Conservation (phyloP, 495 filamentous ascomycete genomes). For the Aspergillus sclerotiicarbonarius region DNA sequence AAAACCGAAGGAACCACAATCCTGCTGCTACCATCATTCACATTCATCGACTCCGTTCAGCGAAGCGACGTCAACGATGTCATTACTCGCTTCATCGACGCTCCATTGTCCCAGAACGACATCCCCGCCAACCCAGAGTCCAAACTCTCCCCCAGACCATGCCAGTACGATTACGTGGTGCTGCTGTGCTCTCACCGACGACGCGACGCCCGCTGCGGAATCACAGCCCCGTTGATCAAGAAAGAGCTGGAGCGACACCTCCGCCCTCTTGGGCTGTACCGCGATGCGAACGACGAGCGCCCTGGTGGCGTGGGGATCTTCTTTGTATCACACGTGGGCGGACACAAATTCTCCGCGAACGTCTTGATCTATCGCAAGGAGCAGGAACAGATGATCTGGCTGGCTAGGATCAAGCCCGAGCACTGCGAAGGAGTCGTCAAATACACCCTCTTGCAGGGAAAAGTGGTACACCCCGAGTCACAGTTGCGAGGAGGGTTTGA, state of each 20-base stretch:
- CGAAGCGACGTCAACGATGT: constrained; percentile 65
- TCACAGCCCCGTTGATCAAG: constrained; percentile 81
- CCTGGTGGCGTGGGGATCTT: constrained; percentile 89
- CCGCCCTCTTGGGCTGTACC: constrained; percentile 74
- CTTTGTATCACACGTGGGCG: constrained; percentile 92
- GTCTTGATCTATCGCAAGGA: constrained; percentile 79
- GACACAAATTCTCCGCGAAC: constrained; percentile 92
- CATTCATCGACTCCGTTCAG: constrained; percentile 75
- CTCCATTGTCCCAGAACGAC: constrained; percentile 54
- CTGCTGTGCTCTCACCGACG: constrained; percentile 92
- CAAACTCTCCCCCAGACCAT: constrained; percentile 55
- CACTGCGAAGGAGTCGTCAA: constrained; percentile 92
- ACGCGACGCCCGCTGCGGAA: constrained; percentile 90
- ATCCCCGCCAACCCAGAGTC: constrained; percentile 4
- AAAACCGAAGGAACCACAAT: constrained; percentile 64
- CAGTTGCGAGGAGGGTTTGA: constrained; percentile 93
- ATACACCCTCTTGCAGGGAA: constrained; percentile 86
- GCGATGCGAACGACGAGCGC: constrained; percentile 82
- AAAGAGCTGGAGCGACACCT: constrained; percentile 88
- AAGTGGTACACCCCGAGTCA: constrained; percentile 81
- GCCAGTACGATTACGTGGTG: constrained; percentile 77
- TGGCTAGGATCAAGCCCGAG: constrained; percentile 81
- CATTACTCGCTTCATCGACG: constrained; percentile 65
- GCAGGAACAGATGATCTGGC: constrained; percentile 84
- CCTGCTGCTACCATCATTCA: constrained; percentile 84